A percentile compares a stretch with the other conserved stretches of the same genome.
Evolutionary conservation across 106 monocot species (phyloP).

Genomic region (Allium sativum): DNA sequence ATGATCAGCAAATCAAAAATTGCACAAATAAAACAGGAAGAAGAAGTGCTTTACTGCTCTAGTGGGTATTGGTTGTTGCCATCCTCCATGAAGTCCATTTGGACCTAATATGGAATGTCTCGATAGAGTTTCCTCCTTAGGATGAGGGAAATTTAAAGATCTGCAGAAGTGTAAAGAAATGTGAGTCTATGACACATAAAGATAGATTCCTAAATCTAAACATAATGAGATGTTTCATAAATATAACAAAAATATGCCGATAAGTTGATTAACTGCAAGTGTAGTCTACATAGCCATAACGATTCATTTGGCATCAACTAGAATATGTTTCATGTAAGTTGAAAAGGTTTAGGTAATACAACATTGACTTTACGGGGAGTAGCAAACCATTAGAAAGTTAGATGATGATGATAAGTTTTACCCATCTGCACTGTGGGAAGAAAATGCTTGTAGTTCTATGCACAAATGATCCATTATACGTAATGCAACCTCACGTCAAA

Average conservation of each 20-base stretch:
- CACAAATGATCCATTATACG: too few relatives aligned
- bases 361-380: too few relatives aligned
- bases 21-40: neutral
- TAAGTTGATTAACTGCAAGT: neutral
- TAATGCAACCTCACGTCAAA: too few relatives aligned
- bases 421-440: too few relatives aligned
- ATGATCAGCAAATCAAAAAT: neutral
- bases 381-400: too few relatives aligned
- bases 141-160: slow-evolving; percentile 44
- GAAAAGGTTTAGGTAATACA: too few relatives aligned
- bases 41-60: slow-evolving; percentile 42
- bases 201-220: neutral
- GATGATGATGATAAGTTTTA: too few relatives aligned
- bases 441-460: too few relatives aligned
- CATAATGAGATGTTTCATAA: too few relatives aligned
- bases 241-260: neutral
- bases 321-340: neutral
- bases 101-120: slow-evolving; percentile 90
- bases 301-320: neutral
- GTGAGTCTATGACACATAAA: neutral
- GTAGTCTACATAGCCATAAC: too few relatives aligned
- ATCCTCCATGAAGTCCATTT: slow-evolving; percentile 86
- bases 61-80: slow-evolving; percentile 44
- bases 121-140: slow-evolving; percentile 81
- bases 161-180: slow-evolving; percentile 30